Percentiles rank a stretch among this genome's conserved stretches.
These are phyloP conservation scores for Anastatica hierochuntica DNA, from an alignment of 345 rosid species.

Conservation along the genomic window DNA sequence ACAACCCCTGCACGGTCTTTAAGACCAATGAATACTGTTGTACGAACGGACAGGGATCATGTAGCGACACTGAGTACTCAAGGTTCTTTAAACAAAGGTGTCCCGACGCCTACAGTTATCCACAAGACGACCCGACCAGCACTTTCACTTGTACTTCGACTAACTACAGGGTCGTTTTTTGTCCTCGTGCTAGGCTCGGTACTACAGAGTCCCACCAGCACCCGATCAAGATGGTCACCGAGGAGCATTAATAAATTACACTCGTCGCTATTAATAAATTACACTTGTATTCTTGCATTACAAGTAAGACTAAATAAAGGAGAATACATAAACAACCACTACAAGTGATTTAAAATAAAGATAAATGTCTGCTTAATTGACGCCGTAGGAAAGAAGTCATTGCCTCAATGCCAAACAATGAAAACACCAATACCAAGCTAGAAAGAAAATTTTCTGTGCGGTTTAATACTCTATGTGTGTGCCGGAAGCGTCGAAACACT, in stretches of 20 bases:
- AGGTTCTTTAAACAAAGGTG: constrained; percentile 32
- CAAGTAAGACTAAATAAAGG: too few species aligned
- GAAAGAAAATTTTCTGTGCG: too few species aligned
- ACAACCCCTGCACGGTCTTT: constrained; percentile 46
- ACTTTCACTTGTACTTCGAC: constrained; percentile 31
- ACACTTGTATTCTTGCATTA: too few species aligned
- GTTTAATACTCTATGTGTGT: too few species aligned
- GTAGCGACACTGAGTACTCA: constrained; percentile 14
- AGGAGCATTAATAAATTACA: constrained; percentile 11
- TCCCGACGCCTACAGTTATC: constrained; percentile 32
- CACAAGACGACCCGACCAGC: constrained; percentile 33
- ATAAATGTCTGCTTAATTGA: too few species aligned
- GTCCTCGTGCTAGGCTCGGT: constrained; percentile 20
- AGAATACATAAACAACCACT: too few species aligned
- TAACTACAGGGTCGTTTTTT: constrained; percentile 37
- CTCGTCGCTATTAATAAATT: too few species aligned
- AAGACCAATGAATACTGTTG: constrained; percentile 42
- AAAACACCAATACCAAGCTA: too few species aligned
- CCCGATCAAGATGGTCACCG: constrained; percentile 25
- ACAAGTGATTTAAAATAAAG: too few species aligned
- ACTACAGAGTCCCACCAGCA: constrained; percentile 4
- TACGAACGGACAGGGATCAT: constrained; percentile 22
- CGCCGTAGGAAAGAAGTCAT: too few species aligned
- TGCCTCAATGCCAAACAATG: too few species aligned
- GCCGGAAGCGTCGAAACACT: too few species aligned